These are phyloP conservation scores for Candida argentea DNA, from an alignment of 805 yeast species.

Conservation along the genomic window DNA sequence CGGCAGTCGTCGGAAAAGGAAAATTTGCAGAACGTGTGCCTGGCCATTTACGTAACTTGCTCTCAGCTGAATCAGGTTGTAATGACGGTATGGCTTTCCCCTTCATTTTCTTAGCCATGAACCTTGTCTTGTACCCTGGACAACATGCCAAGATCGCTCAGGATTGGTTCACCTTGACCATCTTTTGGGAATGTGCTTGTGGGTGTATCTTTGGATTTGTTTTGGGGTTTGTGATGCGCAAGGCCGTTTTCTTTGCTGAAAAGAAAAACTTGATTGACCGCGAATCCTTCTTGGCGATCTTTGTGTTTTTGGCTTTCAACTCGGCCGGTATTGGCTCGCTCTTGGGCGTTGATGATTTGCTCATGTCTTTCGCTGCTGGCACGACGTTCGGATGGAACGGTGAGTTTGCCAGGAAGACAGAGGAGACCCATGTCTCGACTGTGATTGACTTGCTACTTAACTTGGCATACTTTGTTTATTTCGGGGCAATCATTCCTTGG, in stretches of 20 bases:
- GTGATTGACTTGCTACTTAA: constrained; percentile 81
- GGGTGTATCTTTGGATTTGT: constrained; percentile 67
- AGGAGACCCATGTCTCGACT: constrained; percentile 78
- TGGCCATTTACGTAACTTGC: constrained; percentile 77
- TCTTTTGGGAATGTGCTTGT: constrained; percentile 72
- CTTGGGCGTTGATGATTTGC: constrained; percentile 79
- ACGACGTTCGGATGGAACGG: constrained; percentile 94
- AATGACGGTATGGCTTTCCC: constrained; percentile 97
- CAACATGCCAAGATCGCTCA: constrained; percentile 59
- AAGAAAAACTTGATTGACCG: constrained; percentile 62
- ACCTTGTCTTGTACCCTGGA: constrained; percentile 57
- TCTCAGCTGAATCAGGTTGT: constrained; percentile 83
- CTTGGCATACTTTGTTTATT: constrained; percentile 78
- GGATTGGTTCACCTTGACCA: constrained; percentile 70
- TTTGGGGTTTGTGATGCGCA: constrained; percentile 64
- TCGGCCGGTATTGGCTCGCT: constrained; percentile 88
- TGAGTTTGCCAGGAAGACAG: constrained; percentile 72
- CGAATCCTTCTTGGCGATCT: constrained; percentile 81
- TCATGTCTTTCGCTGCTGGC: constrained; percentile 88
- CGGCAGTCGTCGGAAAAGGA: constrained; percentile 92
- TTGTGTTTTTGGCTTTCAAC: constrained; percentile 68
- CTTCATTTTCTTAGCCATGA: constrained; percentile 62
- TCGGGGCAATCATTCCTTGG: constrained; percentile 92
- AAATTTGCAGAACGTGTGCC: constrained; percentile 86
- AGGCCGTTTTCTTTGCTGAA: constrained; percentile 68